These are phyloP conservation scores for Trypanosoma grayi DNA, from an alignment of 208 protist genomes.

Conservation along the genomic window DNA sequence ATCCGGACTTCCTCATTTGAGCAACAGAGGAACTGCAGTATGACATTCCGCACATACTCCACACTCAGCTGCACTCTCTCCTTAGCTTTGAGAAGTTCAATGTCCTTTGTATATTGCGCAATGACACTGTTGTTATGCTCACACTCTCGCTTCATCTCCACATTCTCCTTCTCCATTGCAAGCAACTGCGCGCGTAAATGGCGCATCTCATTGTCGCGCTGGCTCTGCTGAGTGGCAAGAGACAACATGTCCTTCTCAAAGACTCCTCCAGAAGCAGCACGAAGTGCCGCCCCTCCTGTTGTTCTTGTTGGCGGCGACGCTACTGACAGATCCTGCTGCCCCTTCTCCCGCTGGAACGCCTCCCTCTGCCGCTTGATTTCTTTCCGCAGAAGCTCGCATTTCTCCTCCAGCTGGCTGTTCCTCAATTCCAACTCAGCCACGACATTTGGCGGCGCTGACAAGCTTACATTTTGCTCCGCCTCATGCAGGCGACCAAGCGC, in stretches of 20 bases:
- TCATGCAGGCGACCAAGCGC: background rate
- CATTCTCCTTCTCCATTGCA: conserved; percentile 48
- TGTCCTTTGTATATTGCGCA: conserved; percentile 61
- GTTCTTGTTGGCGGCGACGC: conserved; percentile 4
- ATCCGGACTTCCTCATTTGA: conserved; percentile 56
- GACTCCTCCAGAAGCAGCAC: conserved; percentile 33
- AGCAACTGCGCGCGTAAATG: conserved; percentile 17
- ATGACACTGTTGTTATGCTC: conserved; percentile 67
- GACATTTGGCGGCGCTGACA: background rate
- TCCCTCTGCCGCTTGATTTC: conserved; percentile 75
- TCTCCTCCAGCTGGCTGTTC: conserved; percentile 67
- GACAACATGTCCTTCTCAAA: conserved; percentile 58
- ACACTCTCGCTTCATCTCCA: conserved; percentile 40
- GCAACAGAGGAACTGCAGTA: conserved; percentile 71
- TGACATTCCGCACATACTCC: conserved; percentile 81
- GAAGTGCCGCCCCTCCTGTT: conserved; percentile 26
- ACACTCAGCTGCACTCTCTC: conserved; percentile 62
- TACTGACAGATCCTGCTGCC: conserved; percentile 11
- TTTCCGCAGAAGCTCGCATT: conserved; percentile 75
- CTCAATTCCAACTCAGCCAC: conserved; percentile 28
- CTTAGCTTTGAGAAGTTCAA: conserved; percentile 60
- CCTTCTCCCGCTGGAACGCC: conserved; percentile 45
- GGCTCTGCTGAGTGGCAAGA: conserved; percentile 30
- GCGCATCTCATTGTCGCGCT: conserved; percentile 36
- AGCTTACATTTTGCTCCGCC: conserved; percentile 22